phyloP scores from a whole-genome alignment of 2,329 filamentous ascomycete genomes.

The Knoxdaviesia proteae region DNA sequence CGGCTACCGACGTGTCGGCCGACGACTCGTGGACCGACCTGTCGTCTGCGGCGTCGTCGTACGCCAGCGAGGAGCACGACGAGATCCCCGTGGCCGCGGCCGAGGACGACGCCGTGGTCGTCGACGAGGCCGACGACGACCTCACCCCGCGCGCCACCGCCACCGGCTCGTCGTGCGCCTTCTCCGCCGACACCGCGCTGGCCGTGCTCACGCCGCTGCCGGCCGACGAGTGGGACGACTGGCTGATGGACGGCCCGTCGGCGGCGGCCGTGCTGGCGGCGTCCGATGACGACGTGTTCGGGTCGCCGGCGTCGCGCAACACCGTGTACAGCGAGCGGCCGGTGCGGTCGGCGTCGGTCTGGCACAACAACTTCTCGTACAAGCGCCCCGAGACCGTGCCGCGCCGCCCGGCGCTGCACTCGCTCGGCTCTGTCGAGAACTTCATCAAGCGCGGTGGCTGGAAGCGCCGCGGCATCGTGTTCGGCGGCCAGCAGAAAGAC shows the following conservation, averaged over 20 bases:
- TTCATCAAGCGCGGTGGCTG: conserved; percentile 21
- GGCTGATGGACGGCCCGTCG: not conserved
- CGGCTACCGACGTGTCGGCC: not conserved
- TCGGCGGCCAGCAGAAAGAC: conserved; percentile 7
- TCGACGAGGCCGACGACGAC: not conserved
- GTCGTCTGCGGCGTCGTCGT: too few relatives aligned
- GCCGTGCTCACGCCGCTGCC: not conserved
- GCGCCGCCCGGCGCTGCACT: conserved; percentile 15
- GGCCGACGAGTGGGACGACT: conserved; percentile 1
- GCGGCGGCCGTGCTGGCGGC: not conserved
- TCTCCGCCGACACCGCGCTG: not conserved
- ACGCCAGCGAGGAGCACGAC: too few relatives aligned
- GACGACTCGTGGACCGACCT: too few relatives aligned
- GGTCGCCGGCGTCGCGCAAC: too few relatives aligned
- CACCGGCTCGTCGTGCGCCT: not conserved
- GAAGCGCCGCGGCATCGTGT: conserved; percentile 22
- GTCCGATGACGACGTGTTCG: too few relatives aligned
- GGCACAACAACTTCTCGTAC: conserved; percentile 18
- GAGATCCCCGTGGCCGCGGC: too few relatives aligned
- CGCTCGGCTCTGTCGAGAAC: conserved; percentile 18
- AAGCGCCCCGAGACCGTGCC: conserved; percentile 10
- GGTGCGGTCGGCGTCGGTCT: conserved; percentile 7
- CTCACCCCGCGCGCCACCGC: conserved; percentile 3
- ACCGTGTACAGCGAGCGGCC: conserved; percentile 5
- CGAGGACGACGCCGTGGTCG: too few relatives aligned